Conservation (phyloP, 805 yeast genomes). For the Starmerella floricola region DNA sequence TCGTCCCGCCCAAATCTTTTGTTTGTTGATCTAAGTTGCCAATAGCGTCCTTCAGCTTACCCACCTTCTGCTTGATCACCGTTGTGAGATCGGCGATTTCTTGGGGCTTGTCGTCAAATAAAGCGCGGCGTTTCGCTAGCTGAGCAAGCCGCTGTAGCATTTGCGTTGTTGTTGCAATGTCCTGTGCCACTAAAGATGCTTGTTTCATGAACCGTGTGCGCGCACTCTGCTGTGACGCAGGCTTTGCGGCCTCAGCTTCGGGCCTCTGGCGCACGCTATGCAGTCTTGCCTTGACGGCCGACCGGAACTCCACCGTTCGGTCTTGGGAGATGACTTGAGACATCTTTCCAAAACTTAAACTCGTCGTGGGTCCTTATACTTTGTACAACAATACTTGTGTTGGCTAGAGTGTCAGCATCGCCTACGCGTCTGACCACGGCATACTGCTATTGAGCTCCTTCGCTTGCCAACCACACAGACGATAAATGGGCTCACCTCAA, state of each 20-base stretch:
- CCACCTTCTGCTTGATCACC: constrained; percentile 69
- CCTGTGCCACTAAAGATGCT: constrained; percentile 78
- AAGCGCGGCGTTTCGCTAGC: constrained; percentile 77
- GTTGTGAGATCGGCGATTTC: constrained; percentile 88
- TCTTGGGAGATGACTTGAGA: constrained; percentile 38
- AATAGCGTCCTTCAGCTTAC: constrained; percentile 61
- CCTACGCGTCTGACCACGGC: no score
- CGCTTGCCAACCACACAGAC: no score
- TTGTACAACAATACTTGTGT: no score
- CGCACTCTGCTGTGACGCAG: constrained; percentile 11
- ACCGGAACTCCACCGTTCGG: constrained; percentile 84
- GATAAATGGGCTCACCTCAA: no score
- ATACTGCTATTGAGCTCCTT: no score
- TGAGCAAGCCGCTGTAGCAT: constrained; percentile 67
- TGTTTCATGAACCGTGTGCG: constrained; percentile 46
- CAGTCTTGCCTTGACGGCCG: constrained; percentile 70
- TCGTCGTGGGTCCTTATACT: no score
- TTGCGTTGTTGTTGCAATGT: constrained; percentile 75
- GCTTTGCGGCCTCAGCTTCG: constrained; percentile 8
- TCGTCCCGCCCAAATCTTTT: constrained; percentile 28
- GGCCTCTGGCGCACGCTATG: constrained; percentile 34
- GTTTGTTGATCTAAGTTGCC: constrained; percentile 47
- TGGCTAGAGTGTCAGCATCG: no score
- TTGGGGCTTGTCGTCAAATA: constrained; percentile 87
- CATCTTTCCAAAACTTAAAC: no score